These are phyloP conservation scores for Aspergillus pseudoterreus DNA, from an alignment of 2,329 filamentous ascomycete genomes.

Conservation along the genomic window DNA sequence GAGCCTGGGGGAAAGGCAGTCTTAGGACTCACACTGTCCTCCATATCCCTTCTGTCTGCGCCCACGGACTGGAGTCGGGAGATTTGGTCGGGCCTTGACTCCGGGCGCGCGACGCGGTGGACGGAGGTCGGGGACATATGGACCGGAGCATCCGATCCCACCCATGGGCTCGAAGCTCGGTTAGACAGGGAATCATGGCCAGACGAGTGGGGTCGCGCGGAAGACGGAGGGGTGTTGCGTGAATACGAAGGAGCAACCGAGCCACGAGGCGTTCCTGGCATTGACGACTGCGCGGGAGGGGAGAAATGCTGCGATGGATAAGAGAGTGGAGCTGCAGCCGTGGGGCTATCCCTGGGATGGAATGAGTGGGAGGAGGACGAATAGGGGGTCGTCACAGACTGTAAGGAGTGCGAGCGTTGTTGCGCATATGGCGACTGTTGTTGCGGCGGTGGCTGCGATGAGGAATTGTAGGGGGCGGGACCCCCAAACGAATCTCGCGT, in stretches of 20 bases:
- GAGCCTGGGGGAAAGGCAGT: conserved; percentile 43
- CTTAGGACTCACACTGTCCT: conserved; percentile 75
- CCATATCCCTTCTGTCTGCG: conserved; percentile 65
- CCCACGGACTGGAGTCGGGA: conserved; percentile 44
- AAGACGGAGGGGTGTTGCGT: conserved; percentile 32
- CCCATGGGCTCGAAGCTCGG: conserved; percentile 31
- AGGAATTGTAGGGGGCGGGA: conserved; percentile 25
- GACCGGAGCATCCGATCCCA: conserved; percentile 25
- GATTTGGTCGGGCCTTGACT: conserved; percentile 31
- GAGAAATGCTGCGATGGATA: conserved; percentile 33
- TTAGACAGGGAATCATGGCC: conserved; percentile 33
- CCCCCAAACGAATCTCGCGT: conserved; percentile 35
- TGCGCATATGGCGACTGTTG: conserved; percentile 37
- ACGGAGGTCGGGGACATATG: conserved; percentile 30
- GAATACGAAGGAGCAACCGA: conserved; percentile 37
- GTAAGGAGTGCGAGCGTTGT: conserved; percentile 37
- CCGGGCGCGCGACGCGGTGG: conserved; percentile 38
- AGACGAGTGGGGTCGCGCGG: conserved; percentile 35
- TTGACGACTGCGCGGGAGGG: conserved; percentile 37
- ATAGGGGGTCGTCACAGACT: conserved; percentile 35
- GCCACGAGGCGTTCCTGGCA: conserved; percentile 48
- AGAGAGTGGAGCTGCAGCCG: conserved; percentile 26
- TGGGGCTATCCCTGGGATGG: conserved; percentile 33
- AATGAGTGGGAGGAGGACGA: conserved; percentile 31
- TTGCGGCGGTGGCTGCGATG: conserved; percentile 25